phyloP scores from a whole-genome alignment of 1,284 basidiomycete species.

The Thelephora terrestris region DNA sequence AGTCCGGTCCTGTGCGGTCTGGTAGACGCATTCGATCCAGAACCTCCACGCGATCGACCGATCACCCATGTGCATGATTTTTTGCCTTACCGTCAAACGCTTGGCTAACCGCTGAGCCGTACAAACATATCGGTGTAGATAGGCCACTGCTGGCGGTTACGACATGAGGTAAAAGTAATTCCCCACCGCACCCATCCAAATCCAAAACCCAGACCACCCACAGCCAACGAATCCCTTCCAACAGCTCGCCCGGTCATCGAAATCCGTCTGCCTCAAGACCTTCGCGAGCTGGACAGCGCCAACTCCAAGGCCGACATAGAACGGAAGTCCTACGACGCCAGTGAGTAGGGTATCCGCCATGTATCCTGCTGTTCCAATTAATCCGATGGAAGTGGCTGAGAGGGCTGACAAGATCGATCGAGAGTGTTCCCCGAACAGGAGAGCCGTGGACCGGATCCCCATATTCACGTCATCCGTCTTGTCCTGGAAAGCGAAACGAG shows the following conservation, averaged over 20 bases:
- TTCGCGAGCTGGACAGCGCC: constrained; percentile 75
- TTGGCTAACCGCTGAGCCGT: too few species aligned
- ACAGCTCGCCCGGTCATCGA: constrained; percentile 75
- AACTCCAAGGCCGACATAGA: constrained; percentile 71
- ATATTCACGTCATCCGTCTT: constrained; percentile 84
- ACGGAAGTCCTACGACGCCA: constrained; percentile 42
- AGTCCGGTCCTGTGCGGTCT: too few species aligned
- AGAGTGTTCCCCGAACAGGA: constrained; percentile 77
- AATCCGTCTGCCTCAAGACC: constrained; percentile 72
- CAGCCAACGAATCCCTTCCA: constrained; percentile 89
- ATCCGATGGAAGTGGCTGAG: constrained; percentile 63
- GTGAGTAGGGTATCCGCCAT: constrained; percentile 47
- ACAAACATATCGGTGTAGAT: too few species aligned
- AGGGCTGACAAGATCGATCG: constrained; percentile 72
- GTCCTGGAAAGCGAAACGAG: constrained; percentile 45
- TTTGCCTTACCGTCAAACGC: too few species aligned
- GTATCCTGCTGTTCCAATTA: constrained; percentile 73
- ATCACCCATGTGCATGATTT: too few species aligned
- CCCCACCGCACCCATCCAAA: constrained; percentile 62
- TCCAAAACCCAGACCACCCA: constrained; percentile 81
- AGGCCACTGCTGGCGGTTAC: too few species aligned
- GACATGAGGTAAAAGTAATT: too few species aligned
- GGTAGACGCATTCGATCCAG: too few species aligned
- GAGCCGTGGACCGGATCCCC: constrained; percentile 90
- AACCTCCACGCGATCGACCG: too few species aligned